A percentile compares a stretch with the other conserved stretches of the same genome.
Conservation (phyloP, 768 basidiomycete genomes). For the Zangia roseola region DNA sequence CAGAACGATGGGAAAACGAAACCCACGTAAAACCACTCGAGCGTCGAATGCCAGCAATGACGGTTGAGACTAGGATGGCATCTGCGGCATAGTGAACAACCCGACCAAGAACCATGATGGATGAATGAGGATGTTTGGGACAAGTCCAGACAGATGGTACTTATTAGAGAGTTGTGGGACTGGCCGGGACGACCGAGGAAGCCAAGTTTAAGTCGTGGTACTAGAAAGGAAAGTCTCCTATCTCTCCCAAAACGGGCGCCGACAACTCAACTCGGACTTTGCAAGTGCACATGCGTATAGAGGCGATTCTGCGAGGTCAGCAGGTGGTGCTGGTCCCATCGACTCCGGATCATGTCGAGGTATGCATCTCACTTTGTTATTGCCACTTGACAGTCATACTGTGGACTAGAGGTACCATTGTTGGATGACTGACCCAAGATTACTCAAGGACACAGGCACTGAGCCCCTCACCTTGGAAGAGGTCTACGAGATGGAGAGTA, state of each 20-base stretch:
- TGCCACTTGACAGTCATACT: neutral
- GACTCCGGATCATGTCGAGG: constrained; percentile 49
- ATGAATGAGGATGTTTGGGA: constrained; percentile 1
- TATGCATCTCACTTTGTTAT: neutral
- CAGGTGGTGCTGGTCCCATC: constrained; percentile 83
- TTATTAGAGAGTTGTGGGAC: neutral
- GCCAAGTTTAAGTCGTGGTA: neutral
- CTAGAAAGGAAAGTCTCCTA: constrained; percentile 22
- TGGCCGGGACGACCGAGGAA: no score
- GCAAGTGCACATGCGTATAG: constrained; percentile 15
- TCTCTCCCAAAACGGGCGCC: neutral
- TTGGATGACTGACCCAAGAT: constrained; percentile 81
- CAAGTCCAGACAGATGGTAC: neutral
- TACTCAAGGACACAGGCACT: constrained; percentile 78
- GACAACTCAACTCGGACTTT: no score
- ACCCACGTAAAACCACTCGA: constrained; percentile 90
- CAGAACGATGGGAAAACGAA: constrained; percentile 1
- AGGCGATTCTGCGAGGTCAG: constrained; percentile 56
- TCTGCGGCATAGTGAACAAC: constrained; percentile 83
- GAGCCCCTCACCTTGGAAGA: constrained; percentile 78
- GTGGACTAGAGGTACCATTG: constrained; percentile 67
- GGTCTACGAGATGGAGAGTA: constrained; percentile 90
- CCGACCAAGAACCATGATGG: constrained; percentile 60
- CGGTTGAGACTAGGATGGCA: constrained; percentile 81
- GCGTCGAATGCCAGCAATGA: constrained; percentile 87